These are phyloP conservation scores for Avena atlantica DNA, from an alignment of 176 grass and related monocot species.

Conservation along the genomic window DNA sequence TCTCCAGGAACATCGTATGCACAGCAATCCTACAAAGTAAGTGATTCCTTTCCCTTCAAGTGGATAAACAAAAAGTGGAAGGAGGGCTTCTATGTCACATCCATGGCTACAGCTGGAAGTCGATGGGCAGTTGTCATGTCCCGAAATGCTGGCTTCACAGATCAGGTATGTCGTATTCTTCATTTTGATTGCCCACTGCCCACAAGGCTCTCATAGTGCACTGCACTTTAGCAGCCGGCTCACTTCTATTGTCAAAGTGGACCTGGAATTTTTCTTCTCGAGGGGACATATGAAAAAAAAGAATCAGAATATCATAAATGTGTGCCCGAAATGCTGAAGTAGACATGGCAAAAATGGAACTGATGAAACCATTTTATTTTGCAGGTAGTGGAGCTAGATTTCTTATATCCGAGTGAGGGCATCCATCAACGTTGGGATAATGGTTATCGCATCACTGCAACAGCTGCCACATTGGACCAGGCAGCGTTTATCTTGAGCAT, in stretches of 20 bases:
- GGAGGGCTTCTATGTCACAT: constrained; percentile 95
- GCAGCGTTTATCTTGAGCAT: constrained; percentile 85
- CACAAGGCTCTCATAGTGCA: constrained; percentile 14
- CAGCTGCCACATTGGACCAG: constrained; percentile 91
- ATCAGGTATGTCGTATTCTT: constrained; percentile 64
- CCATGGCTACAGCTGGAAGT: constrained; percentile 90
- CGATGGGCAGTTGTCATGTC: constrained; percentile 95
- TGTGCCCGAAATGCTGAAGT: background rate
- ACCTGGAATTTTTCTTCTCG: background rate
- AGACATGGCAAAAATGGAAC: background rate
- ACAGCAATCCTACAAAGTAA: constrained; percentile 97
- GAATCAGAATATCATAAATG: background rate
- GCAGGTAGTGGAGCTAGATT: constrained; percentile 97
- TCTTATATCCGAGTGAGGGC: constrained; percentile 95
- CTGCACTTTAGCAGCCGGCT: background rate
- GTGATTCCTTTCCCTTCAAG: constrained; percentile 96
- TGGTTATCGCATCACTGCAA: constrained; percentile 93
- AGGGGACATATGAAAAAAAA: background rate
- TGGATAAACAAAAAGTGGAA: constrained; percentile 99
- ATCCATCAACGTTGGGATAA: constrained; percentile 93
- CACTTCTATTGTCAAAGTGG: background rate
- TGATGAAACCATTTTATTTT: constrained; percentile 12
- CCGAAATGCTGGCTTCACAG: constrained; percentile 85
- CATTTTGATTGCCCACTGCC: constrained; percentile 10
- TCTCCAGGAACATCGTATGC: constrained; percentile 81